Conservation (phyloP, 805 yeast species). For the Saccharomycopsis schoenii region DNA sequence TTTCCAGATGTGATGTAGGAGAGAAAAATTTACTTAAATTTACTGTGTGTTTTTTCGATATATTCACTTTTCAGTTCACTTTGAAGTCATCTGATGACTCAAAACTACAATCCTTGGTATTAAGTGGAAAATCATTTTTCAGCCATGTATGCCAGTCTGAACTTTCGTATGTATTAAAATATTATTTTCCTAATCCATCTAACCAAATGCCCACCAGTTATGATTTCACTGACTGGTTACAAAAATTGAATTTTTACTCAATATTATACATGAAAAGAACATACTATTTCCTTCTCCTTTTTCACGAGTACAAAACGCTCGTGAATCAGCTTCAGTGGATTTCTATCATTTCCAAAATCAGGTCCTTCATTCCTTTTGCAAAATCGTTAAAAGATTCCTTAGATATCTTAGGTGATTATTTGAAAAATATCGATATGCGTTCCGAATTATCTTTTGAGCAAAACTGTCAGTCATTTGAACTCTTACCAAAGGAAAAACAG, state of each 20-base stretch:
- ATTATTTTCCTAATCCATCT: neutral
- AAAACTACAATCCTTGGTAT: neutral
- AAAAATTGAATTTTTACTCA: conserved; percentile 3
- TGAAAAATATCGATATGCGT: neutral
- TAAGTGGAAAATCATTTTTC: neutral
- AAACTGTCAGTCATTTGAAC: neutral
- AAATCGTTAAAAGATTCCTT: neutral
- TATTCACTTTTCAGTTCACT: neutral
- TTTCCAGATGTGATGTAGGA: neutral
- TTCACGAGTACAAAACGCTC: neutral
- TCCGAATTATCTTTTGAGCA: neutral
- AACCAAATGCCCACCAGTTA: neutral
- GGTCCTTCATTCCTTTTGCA: neutral
- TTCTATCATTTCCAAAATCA: neutral
- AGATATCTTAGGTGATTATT: neutral
- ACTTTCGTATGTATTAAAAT: neutral
- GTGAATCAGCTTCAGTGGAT: neutral
- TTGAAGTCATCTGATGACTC: neutral
- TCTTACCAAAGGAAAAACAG: neutral
- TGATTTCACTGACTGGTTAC: conserved; percentile 1
- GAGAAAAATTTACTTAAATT: neutral
- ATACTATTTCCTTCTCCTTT: neutral
- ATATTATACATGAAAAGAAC: conserved; percentile 2
- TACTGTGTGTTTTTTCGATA: neutral
- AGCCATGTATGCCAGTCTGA: neutral